phyloP scores from a whole-genome alignment of 2,329 filamentous ascomycete species.

The Colletotrichum viniferum region DNA sequence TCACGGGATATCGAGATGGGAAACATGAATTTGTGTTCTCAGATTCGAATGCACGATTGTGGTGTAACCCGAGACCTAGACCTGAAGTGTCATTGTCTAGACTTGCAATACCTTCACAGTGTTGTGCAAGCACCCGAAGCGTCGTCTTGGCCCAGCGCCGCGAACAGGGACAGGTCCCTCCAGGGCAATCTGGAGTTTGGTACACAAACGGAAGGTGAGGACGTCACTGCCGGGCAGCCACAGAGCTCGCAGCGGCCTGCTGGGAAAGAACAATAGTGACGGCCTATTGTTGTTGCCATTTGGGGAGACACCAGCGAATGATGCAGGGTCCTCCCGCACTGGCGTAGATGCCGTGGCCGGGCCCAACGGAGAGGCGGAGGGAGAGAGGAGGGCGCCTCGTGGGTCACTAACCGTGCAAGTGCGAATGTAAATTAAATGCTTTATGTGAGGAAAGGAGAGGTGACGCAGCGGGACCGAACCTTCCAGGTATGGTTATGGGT shows the following conservation, averaged over 20 bases:
- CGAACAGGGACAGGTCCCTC: background rate
- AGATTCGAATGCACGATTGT: background rate
- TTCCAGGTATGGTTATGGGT: background rate
- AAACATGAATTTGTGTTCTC: background rate
- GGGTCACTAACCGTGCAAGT: background rate
- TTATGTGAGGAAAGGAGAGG: background rate
- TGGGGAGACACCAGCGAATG: background rate
- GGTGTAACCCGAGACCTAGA: background rate
- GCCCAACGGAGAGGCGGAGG: background rate
- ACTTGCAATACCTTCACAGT: background rate
- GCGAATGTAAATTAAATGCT: background rate
- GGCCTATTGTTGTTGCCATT: background rate
- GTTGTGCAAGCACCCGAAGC: background rate
- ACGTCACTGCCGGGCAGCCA: background rate
- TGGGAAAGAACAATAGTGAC: background rate
- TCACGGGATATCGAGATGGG: background rate
- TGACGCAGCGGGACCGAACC: background rate
- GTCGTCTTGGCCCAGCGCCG: background rate
- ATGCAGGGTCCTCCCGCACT: conserved; percentile 4
- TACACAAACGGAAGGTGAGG: background rate
- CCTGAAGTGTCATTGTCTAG: background rate
- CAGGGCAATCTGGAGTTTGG: background rate
- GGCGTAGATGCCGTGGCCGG: background rate
- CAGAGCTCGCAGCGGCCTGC: background rate
- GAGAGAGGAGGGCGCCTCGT: background rate